A percentile compares a stretch with the other conserved stretches of the same genome.
Evolutionary conservation across 2,329 filamentous ascomycete species (phyloP).

Genomic region (Sporothrix inflata): DNA sequence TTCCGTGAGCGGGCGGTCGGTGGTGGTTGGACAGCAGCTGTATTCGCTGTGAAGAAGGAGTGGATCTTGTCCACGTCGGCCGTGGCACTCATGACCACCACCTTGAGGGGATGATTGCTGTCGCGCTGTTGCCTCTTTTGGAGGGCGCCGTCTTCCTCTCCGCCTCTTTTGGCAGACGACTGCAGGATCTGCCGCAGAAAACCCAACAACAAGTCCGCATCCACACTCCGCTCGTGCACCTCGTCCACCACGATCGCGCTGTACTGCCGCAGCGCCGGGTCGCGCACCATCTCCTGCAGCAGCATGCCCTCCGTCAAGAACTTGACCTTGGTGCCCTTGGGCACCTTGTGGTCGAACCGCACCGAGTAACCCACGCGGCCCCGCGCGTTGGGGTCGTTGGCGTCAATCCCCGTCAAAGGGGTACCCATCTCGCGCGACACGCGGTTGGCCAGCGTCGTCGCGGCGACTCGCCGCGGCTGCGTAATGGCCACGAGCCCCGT

Average conservation of each 20-base stretch:
- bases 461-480: conserved; percentile 89
- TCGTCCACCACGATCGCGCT: conserved; percentile 93
- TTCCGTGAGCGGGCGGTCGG: background rate
- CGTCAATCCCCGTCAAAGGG: conserved; percentile 46
- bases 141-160: background rate
- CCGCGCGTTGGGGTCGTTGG: conserved; percentile 35
- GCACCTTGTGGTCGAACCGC: conserved; percentile 85
- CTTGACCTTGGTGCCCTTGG: conserved; percentile 84
- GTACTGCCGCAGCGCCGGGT: conserved; percentile 81
- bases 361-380: conserved; percentile 88
- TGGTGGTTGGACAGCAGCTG: background rate
- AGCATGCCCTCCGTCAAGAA: conserved; percentile 97
- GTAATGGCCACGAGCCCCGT: conserved; percentile 90
- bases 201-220: conserved; percentile 87
- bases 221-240: conserved; percentile 93
- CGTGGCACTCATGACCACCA: conserved; percentile 96
- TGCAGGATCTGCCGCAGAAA: conserved; percentile 75
- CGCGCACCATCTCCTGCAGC: conserved; percentile 86
- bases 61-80: conserved; percentile 81
- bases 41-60: conserved; percentile 65
- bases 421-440: conserved; percentile 77
- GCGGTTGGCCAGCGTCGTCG: conserved; percentile 84
- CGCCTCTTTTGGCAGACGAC: background rate
- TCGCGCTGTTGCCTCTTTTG: conserved; percentile 51
- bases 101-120: conserved; percentile 76